Conservation (phyloP, 2,329 filamentous ascomycete genomes). For the Shiraia sp. region DNA sequence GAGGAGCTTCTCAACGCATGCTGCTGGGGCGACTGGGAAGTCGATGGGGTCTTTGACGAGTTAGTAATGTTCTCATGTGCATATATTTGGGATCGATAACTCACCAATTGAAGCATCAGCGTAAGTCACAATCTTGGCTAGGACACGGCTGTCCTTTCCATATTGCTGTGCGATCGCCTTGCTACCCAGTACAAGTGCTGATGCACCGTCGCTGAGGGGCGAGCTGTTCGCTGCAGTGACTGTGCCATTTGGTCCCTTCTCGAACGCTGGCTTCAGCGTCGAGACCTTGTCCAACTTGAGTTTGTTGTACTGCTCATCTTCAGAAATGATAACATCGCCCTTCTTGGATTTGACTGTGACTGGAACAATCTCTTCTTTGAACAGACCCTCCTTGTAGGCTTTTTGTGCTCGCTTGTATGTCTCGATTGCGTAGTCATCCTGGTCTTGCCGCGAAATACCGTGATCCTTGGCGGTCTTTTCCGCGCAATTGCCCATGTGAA, state of each 20-base stretch:
- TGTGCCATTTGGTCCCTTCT: constrained; percentile 84
- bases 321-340: constrained; percentile 73
- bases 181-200: constrained; percentile 82
- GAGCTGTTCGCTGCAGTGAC: constrained; percentile 95
- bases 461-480: constrained; percentile 93
- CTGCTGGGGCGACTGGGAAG: constrained; percentile 90
- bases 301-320: constrained; percentile 88
- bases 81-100: constrained; percentile 2
- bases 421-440: constrained; percentile 87
- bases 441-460: constrained; percentile 77
- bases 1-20: constrained; percentile 88
- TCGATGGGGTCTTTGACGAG: constrained; percentile 71
- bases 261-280: constrained; percentile 87
- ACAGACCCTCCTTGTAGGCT: constrained; percentile 81
- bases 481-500: constrained; percentile 97
- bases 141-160: constrained; percentile 74
- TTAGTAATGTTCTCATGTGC: constrained; percentile 9
- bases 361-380: constrained; percentile 86
- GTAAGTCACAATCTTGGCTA: constrained; percentile 83
- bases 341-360: constrained; percentile 85
- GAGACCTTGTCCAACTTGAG: constrained; percentile 85
- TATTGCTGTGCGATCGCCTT: constrained; percentile 80
- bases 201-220: constrained; percentile 92
- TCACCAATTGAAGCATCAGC: constrained; percentile 79
- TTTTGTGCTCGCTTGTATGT: constrained; percentile 89